A percentile compares a stretch with the other conserved stretches of the same genome.
phyloP scores from a whole-genome alignment of 2,329 filamentous ascomycete species.

The Fusarium sp. region DNA sequence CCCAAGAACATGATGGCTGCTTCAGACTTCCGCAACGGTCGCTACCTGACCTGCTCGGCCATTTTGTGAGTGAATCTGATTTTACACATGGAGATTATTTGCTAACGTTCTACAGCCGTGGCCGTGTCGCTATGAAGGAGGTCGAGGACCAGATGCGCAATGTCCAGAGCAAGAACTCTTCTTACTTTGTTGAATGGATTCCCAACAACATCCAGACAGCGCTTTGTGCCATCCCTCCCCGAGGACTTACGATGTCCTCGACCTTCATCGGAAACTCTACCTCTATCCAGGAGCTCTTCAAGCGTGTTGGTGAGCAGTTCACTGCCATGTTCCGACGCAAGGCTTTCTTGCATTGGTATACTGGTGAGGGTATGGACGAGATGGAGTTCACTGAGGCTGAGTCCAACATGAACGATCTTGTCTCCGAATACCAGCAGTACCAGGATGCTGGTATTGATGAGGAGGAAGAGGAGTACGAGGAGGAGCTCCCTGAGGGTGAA shows the following conservation, averaged over 20 bases:
- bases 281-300: conserved; percentile 99
- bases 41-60: conserved; percentile 98
- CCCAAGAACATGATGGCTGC: conserved; percentile 99
- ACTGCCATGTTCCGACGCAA: conserved; percentile 99
- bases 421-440: conserved; percentile 99
- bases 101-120: conserved; percentile 69
- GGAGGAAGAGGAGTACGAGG: conserved; percentile 94
- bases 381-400: conserved; percentile 99
- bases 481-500: conserved; percentile 84
- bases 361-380: conserved; percentile 99
- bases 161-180: conserved; percentile 99
- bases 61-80: conserved; percentile 76
- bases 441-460: conserved; percentile 98
- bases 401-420: conserved; percentile 99
- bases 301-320: conserved; percentile 99
- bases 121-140: conserved; percentile 99
- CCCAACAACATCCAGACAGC: conserved; percentile 99
- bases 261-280: conserved; percentile 99
- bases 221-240: conserved; percentile 97
- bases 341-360: conserved; percentile 99
- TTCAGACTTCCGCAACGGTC: conserved; percentile 99
- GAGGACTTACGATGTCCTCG: conserved; percentile 98
- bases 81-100: not conserved
- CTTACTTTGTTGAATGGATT: conserved; percentile 99
- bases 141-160: conserved; percentile 99